Conservation (phyloP, 2,329 filamentous ascomycete genomes). For the Ophiocordyceps unilateralis region DNA sequence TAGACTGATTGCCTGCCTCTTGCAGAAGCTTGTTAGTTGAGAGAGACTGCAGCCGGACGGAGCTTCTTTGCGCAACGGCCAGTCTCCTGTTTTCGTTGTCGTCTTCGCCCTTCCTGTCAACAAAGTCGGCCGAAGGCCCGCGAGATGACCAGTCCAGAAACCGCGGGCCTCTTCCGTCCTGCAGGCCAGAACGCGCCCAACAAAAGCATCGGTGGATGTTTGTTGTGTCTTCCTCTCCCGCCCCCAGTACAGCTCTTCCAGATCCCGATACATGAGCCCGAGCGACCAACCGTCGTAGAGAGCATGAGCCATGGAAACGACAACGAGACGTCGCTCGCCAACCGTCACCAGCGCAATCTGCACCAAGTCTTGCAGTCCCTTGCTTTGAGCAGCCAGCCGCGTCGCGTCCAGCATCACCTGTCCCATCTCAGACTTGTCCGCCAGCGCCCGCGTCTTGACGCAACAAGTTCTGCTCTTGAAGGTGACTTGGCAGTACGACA, state of each 20-base stretch:
- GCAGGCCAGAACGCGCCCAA: conserved; percentile 17
- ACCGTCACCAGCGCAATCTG: conserved; percentile 27
- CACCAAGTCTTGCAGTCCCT: conserved; percentile 24
- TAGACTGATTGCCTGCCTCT: conserved; percentile 46
- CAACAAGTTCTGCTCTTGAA: conserved; percentile 7
- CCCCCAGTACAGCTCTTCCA: conserved; percentile 45
- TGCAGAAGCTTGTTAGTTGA: conserved; percentile 39
- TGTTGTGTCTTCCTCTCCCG: conserved; percentile 24
- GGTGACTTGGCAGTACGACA: conserved; percentile 33
- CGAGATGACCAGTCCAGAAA: conserved; percentile 61
- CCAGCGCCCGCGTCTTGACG: conserved; percentile 9
- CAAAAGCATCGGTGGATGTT: conserved; percentile 30
- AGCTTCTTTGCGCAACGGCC: conserved; percentile 5
- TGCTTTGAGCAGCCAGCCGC: conserved; percentile 15
- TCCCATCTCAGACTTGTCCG: conserved; percentile 15
- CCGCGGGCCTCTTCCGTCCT: conserved; percentile 9
- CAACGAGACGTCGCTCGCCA: conserved; percentile 21
- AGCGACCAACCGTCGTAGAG: conserved; percentile 85
- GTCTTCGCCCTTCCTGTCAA: conserved; percentile 5
- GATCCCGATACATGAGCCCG: conserved; percentile 51
- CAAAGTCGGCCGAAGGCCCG: conserved; percentile 24
- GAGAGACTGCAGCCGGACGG: not conserved
- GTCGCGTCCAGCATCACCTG: conserved; percentile 19
- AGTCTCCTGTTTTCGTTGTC: not conserved
- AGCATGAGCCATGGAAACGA: conserved; percentile 67